Conservation (phyloP, 805 yeast genomes). For the Hanseniaspora singularis region DNA sequence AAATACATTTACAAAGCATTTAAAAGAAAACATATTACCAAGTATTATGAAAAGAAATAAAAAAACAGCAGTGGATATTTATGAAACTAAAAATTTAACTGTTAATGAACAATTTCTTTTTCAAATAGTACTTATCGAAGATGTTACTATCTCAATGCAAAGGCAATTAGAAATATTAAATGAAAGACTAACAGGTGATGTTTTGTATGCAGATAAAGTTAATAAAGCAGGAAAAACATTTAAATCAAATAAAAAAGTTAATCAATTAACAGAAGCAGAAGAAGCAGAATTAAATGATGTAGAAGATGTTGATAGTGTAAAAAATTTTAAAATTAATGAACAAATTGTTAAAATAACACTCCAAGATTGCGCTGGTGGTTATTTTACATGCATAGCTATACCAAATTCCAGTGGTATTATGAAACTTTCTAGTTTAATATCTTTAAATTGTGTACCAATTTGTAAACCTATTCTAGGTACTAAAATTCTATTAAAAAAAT, state of each 20-base stretch:
- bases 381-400: constrained; percentile 45
- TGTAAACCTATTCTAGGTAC: constrained; percentile 41
- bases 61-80: constrained; percentile 2
- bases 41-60: constrained; percentile 18
- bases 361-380: constrained; percentile 41
- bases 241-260: constrained; percentile 29
- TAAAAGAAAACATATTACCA: background rate
- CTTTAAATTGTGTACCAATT: background rate
- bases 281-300: constrained; percentile 19
- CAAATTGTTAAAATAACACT: constrained; percentile 42
- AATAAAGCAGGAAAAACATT: constrained; percentile 19
- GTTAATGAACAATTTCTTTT: constrained; percentile 30
- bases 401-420: constrained; percentile 5
- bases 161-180: constrained; percentile 46
- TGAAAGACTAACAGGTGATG: constrained; percentile 42
- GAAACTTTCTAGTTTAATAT: background rate
- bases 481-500: constrained; percentile 35
- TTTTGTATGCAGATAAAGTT: constrained; percentile 38
- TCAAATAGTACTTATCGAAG: constrained; percentile 45
- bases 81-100: background rate
- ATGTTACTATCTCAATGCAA: constrained; percentile 40
- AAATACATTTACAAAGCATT: constrained; percentile 1
- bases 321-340: constrained; percentile 11
- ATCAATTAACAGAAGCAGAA: constrained; percentile 40
- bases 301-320: constrained; percentile 1